phyloP scores from a whole-genome alignment of 495 filamentous ascomycete genomes.

The Tuber umbilicatum region DNA sequence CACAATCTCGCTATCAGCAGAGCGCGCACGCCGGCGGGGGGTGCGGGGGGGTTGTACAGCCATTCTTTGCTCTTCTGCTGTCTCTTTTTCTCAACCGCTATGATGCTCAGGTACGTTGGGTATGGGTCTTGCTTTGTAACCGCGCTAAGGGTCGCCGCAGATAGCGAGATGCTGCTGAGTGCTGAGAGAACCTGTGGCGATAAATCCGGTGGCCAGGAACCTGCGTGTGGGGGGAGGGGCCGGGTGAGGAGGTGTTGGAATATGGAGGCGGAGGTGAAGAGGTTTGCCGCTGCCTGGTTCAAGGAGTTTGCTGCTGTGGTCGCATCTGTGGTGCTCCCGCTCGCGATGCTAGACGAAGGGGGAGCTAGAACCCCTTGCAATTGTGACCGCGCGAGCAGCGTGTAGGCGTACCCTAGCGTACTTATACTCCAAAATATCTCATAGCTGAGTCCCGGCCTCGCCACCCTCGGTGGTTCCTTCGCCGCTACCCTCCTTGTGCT shows the following conservation, averaged over 20 bases:
- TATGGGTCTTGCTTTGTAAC: conserved; percentile 93
- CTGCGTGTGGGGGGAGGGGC: conserved; percentile 21
- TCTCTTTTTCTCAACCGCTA: neutral
- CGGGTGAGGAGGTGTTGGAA: conserved; percentile 58
- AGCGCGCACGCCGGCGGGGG: conserved; percentile 56
- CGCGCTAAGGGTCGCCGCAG: conserved; percentile 81
- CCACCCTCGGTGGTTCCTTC: conserved; percentile 47
- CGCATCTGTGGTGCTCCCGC: conserved; percentile 54
- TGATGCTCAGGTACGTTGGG: conserved; percentile 48
- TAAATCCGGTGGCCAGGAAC: conserved; percentile 51
- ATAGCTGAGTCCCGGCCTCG: conserved; percentile 68
- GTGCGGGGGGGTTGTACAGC: conserved; percentile 34
- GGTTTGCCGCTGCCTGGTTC: conserved; percentile 64
- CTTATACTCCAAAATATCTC: conserved; percentile 74
- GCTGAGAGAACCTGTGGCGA: conserved; percentile 59
- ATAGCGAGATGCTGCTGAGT: conserved; percentile 64
- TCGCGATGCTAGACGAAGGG: conserved; percentile 24
- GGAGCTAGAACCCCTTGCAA: conserved; percentile 42
- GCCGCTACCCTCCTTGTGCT: conserved; percentile 41
- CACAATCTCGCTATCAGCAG: conserved; percentile 81
- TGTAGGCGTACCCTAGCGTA: conserved; percentile 66
- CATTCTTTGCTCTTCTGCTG: conserved; percentile 28
- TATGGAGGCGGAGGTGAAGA: conserved; percentile 73
- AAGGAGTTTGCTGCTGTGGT: conserved; percentile 63
- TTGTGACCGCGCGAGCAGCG: conserved; percentile 60